These are phyloP conservation scores for Gynandropsis gynandra DNA, from an alignment of 345 rosid genomes.

Conservation along the genomic window DNA sequence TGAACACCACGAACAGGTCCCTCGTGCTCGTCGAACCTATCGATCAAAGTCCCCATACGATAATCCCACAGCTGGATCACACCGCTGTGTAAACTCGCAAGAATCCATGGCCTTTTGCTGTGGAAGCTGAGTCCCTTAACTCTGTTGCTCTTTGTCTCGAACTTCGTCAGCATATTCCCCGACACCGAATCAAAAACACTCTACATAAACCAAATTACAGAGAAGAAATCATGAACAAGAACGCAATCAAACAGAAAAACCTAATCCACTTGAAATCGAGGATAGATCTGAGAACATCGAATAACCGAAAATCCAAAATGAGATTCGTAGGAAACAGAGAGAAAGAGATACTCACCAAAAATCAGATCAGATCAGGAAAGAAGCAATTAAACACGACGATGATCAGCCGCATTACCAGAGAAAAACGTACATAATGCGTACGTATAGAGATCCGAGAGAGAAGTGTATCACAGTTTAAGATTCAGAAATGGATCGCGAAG, in stretches of 20 bases:
- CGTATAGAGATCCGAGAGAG: not conserved
- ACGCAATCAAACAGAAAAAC: constrained; percentile 8
- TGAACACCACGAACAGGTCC: constrained; percentile 99
- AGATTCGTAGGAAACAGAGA: constrained; percentile 8
- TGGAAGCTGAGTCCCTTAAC: constrained; percentile 98
- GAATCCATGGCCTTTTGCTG: constrained; percentile 95
- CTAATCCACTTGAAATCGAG: not conserved
- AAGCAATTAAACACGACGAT: constrained; percentile 21
- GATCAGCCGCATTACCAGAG: constrained; percentile 21
- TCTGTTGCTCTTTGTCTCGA: constrained; percentile 96
- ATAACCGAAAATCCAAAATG: constrained; percentile 7
- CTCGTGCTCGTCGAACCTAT: constrained; percentile 92
- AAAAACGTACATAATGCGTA: not conserved
- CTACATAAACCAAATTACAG: constrained; percentile 27
- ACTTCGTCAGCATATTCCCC: constrained; percentile 81
- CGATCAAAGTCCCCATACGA: constrained; percentile 93
- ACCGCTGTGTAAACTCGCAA: constrained; percentile 97
- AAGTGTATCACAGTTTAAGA: not conserved
- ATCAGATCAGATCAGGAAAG: constrained; percentile 40
- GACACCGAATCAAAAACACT: constrained; percentile 19
- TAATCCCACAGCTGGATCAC: constrained; percentile 99
- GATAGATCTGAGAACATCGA: constrained; percentile 10
- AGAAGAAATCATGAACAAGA: constrained; percentile 4
- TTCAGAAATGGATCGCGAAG: constrained; percentile 9
- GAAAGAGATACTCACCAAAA: constrained; percentile 30